Evolutionary conservation across 192 early-diverging fungal species (phyloP).

Genomic region (Dissophora globulifera): DNA sequence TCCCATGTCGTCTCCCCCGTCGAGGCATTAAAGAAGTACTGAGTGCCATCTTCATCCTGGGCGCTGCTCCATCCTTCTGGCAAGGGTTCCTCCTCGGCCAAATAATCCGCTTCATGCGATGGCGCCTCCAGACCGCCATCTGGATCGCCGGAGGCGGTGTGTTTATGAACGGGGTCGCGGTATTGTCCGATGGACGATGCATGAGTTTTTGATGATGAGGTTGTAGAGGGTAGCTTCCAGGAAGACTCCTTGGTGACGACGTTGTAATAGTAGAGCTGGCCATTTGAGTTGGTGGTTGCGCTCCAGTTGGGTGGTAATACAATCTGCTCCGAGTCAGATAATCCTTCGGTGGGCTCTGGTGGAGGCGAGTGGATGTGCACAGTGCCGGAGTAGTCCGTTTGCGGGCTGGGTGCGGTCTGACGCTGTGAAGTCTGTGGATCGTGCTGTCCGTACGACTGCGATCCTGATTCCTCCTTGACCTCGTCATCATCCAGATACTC

Average conservation of each 20-base stretch:
- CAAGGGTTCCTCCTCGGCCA: conserved; percentile 22
- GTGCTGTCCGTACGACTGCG: neutral
- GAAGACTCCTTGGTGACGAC: conserved; percentile 39
- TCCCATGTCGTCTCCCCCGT: conserved; percentile 65
- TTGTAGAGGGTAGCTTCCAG: conserved; percentile 26
- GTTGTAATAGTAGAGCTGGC: conserved; percentile 44
- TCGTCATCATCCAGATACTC: neutral
- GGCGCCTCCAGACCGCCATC: neutral
- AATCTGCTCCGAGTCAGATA: conserved; percentile 18
- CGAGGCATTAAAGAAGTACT: conserved; percentile 64
- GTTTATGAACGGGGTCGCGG: neutral
- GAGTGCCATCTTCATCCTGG: conserved; percentile 56
- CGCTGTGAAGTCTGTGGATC: neutral
- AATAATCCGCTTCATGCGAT: neutral
- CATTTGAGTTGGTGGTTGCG: conserved; percentile 42
- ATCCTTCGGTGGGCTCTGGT: conserved; percentile 30
- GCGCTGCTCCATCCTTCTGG: conserved; percentile 59
- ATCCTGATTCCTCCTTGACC: neutral
- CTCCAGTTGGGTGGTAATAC: conserved; percentile 45
- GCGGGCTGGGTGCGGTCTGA: neutral
- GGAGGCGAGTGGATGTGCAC: conserved; percentile 20
- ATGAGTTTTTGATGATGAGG: neutral
- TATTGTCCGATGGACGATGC: neutral
- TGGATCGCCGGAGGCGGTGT: too few species aligned
- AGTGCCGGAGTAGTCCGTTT: neutral